phyloP scores from a whole-genome alignment of 192 early-diverging fungal genomes.

The Dispira parvispora region DNA sequence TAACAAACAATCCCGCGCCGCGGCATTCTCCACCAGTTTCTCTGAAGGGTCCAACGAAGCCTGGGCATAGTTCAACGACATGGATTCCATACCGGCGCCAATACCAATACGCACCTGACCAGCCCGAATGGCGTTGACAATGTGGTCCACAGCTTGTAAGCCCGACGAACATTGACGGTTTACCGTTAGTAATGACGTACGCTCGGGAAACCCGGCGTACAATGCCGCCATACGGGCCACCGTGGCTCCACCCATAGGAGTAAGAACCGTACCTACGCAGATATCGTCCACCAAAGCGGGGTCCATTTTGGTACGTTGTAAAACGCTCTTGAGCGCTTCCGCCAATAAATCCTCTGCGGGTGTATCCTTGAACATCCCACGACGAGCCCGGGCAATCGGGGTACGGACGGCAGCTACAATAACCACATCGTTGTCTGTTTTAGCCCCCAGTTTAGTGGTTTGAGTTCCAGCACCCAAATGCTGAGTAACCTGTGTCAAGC shows the following conservation, averaged over 20 bases:
- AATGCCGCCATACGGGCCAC: constrained; percentile 82
- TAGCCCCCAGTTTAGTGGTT: constrained; percentile 41
- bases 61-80: constrained; percentile 75
- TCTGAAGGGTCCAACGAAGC: constrained; percentile 42
- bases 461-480: constrained; percentile 24
- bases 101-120: constrained; percentile 87
- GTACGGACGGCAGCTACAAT: constrained; percentile 83
- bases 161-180: constrained; percentile 93
- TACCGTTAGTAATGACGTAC: constrained; percentile 61
- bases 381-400: constrained; percentile 73
- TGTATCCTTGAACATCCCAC: constrained; percentile 86
- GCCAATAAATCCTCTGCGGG: constrained; percentile 67
- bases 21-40: constrained; percentile 48
- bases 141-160: constrained; percentile 71
- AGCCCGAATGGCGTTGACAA: constrained; percentile 74
- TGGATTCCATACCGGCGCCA: constrained; percentile 87
- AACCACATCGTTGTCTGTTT: constrained; percentile 82
- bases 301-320: constrained; percentile 65
- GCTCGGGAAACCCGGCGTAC: constrained; percentile 78
- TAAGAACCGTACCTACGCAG: constrained; percentile 83
- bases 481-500: not conserved
- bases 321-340: constrained; percentile 52
- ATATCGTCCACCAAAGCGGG: constrained; percentile 81
- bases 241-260: constrained; percentile 77
- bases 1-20: constrained; percentile 69